These are phyloP conservation scores for Daldinia vernicosa DNA, from an alignment of 495 filamentous ascomycete genomes.

Conservation along the genomic window DNA sequence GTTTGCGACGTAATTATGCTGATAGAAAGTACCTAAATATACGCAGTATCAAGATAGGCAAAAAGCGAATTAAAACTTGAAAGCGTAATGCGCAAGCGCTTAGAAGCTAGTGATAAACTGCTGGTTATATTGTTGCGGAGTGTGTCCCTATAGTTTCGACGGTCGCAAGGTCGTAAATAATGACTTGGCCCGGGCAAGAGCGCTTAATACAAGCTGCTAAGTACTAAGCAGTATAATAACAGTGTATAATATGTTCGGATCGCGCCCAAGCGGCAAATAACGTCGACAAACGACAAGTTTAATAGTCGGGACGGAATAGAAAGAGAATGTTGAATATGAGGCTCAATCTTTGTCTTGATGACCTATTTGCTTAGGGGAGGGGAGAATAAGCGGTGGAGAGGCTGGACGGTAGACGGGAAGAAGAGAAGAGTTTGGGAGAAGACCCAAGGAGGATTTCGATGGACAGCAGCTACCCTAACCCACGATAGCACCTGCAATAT, in stretches of 20 bases:
- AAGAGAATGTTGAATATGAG: constrained; percentile 9
- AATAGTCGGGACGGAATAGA: constrained; percentile 9
- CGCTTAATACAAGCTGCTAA: constrained; percentile 32
- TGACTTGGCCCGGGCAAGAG: constrained; percentile 12
- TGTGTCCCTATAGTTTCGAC: constrained; percentile 1
- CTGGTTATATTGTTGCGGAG: neutral
- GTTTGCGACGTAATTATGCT: constrained; percentile 22
- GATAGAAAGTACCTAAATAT: constrained; percentile 10
- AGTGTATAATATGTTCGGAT: constrained; percentile 16
- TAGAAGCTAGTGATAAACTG: neutral
- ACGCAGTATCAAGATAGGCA: neutral
- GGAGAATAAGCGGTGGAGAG: constrained; percentile 47
- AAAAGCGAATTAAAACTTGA: neutral
- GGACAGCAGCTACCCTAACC: constrained; percentile 50
- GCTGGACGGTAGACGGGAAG: constrained; percentile 47
- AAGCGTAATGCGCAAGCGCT: constrained; percentile 3
- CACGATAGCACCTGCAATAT: constrained; percentile 38
- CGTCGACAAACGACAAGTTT: constrained; percentile 7
- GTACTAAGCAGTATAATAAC: constrained; percentile 32
- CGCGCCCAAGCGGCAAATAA: constrained; percentile 1
- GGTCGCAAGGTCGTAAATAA: constrained; percentile 31
- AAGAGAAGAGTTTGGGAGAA: constrained; percentile 46
- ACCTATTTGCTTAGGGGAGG: constrained; percentile 29
- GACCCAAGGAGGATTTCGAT: constrained; percentile 48
- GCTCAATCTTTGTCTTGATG: constrained; percentile 26